These are phyloP conservation scores for Trichoderma semiorbis DNA, from an alignment of 2,329 filamentous ascomycete species.

Conservation along the genomic window DNA sequence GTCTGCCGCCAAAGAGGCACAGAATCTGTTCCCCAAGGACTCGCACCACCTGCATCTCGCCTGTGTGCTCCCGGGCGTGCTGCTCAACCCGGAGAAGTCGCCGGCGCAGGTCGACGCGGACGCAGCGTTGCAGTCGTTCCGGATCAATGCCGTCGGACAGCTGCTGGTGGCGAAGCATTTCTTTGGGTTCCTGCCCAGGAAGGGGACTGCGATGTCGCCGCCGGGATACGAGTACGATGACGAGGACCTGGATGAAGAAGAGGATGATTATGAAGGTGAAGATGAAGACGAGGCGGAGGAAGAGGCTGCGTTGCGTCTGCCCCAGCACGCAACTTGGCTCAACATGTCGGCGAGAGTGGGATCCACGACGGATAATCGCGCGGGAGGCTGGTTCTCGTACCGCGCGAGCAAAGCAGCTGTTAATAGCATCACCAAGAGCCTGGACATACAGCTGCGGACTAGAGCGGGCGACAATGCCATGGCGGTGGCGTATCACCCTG, in stretches of 20 bases:
- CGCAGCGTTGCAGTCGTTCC: constrained; percentile 64
- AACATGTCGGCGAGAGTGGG: constrained; percentile 77
- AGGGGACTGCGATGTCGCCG: constrained; percentile 34
- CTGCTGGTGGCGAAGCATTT: constrained; percentile 77
- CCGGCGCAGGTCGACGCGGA: constrained; percentile 61
- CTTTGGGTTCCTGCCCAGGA: constrained; percentile 62
- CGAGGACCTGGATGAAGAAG: not conserved
- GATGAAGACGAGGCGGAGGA: not conserved
- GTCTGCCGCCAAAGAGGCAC: constrained; percentile 51
- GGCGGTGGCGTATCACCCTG: constrained; percentile 71
- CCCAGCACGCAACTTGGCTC: constrained; percentile 60
- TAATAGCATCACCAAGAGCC: constrained; percentile 66
- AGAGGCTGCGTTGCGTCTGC: constrained; percentile 36
- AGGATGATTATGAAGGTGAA: not conserved
- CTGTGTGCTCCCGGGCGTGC: constrained; percentile 67
- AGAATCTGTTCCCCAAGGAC: constrained; percentile 48
- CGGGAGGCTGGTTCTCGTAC: constrained; percentile 81
- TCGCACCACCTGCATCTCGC: constrained; percentile 63
- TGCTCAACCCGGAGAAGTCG: constrained; percentile 66
- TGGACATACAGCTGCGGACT: constrained; percentile 63
- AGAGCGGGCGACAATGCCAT: constrained; percentile 60
- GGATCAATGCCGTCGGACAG: constrained; percentile 70
- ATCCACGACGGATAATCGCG: constrained; percentile 65
- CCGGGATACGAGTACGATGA: not conserved
- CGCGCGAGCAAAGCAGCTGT: constrained; percentile 73